phyloP scores from a whole-genome alignment of 2,329 filamentous ascomycete species.

The Lasiodiplodia sp. region DNA sequence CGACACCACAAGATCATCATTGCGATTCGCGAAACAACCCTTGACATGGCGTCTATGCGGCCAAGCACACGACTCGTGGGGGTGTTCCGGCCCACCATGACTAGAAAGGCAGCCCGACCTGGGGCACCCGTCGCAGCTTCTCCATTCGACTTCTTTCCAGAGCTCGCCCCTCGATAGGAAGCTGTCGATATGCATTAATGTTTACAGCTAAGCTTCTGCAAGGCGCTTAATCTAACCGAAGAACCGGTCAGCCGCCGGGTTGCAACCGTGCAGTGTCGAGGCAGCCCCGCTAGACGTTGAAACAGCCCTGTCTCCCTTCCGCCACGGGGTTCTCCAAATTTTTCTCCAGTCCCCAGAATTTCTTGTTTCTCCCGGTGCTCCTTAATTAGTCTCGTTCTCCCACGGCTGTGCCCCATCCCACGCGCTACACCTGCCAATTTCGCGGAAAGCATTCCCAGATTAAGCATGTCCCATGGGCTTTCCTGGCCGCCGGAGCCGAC shows the following conservation, averaged over 20 bases:
- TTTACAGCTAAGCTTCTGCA: neutral
- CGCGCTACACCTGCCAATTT: neutral
- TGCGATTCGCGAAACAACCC: constrained; percentile 7
- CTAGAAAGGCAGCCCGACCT: constrained; percentile 12
- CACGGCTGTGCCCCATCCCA: neutral
- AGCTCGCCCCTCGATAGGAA: neutral
- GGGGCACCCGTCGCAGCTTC: neutral
- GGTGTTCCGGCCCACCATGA: neutral
- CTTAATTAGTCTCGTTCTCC: neutral
- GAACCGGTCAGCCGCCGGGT: neutral
- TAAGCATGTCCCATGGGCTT: constrained; percentile 9
- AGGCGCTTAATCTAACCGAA: neutral
- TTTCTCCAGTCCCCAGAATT: neutral
- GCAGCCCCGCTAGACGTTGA: neutral
- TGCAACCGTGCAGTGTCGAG: neutral
- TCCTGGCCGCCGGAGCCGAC: constrained; percentile 8
- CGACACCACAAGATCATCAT: constrained; percentile 14
- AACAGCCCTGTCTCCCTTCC: neutral
- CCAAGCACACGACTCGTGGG: constrained; percentile 15
- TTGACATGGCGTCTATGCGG: constrained; percentile 1
- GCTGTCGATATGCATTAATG: neutral
- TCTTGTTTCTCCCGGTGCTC: neutral
- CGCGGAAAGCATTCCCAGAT: constrained; percentile 8
- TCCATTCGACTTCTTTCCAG: constrained; percentile 2
- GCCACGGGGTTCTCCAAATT: neutral